phyloP scores from a whole-genome alignment of 2,329 filamentous ascomycete species.

The Fusarium equiseti region DNA sequence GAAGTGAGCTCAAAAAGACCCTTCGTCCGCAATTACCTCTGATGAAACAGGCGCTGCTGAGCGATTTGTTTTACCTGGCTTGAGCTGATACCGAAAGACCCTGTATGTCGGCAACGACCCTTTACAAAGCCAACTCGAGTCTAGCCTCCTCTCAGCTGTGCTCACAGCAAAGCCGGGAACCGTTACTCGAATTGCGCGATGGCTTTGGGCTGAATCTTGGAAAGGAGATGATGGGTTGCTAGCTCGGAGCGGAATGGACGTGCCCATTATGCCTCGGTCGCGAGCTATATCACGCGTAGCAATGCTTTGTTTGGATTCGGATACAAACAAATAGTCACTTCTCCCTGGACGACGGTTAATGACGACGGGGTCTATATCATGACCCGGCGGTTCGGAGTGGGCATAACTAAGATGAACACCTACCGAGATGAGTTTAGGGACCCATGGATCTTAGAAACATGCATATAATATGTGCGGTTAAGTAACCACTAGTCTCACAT shows the following conservation, averaged over 20 bases:
- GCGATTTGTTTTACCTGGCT: conserved; percentile 3
- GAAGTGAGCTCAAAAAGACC: conserved; percentile 11
- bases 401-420: conserved; percentile 22
- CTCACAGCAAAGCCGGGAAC: conserved; percentile 34
- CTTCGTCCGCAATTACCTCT: background rate
- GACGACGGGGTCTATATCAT: conserved; percentile 30
- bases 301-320: conserved; percentile 29
- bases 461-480: conserved; percentile 21
- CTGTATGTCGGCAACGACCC: conserved; percentile 8
- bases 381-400: conserved; percentile 32
- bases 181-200: conserved; percentile 9
- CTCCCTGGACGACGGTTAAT: conserved; percentile 29
- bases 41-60: conserved; percentile 11
- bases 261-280: conserved; percentile 1
- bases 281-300: conserved; percentile 17
- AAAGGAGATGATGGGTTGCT: conserved; percentile 3
- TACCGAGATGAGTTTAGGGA: conserved; percentile 42
- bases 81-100: conserved; percentile 17
- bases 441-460: conserved; percentile 21
- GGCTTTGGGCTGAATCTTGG: conserved; percentile 6
- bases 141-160: conserved; percentile 7
- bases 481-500: conserved; percentile 18
- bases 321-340: conserved; percentile 25
- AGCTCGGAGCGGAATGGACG: conserved; percentile 7
- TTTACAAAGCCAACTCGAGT: conserved; percentile 5